These are phyloP conservation scores for Schizophyllum commune DNA, from an alignment of 1,284 basidiomycete species.

Conservation along the genomic window DNA sequence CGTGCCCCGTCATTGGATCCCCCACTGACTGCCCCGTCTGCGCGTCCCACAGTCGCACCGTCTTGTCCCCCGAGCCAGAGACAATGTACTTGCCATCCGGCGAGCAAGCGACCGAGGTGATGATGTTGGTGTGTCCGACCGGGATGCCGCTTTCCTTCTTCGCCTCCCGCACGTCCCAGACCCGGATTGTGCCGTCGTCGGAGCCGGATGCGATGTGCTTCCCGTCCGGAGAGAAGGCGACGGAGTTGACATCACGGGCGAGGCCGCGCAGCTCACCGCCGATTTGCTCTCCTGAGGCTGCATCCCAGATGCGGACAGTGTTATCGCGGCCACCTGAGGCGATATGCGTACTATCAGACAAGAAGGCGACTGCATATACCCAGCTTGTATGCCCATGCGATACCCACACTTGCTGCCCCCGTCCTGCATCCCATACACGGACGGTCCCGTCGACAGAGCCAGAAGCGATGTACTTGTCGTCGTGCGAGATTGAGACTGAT, in stretches of 20 bases:
- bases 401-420: neutral
- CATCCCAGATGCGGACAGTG: slow-evolving; percentile 5
- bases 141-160: neutral
- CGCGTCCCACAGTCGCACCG: slow-evolving; percentile 9
- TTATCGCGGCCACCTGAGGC: slow-evolving; percentile 6
- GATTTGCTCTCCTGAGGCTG: neutral
- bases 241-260: neutral
- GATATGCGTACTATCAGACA: slow-evolving; percentile 12
- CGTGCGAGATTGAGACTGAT: too few species aligned
- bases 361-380: slow-evolving; percentile 10
- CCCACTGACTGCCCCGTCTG: neutral
- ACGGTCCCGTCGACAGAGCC: neutral
- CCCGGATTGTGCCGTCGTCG: slow-evolving; percentile 10
- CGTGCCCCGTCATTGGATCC: slow-evolving; percentile 3
- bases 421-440: neutral
- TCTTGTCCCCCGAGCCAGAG: slow-evolving; percentile 9
- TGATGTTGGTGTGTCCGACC: neutral
- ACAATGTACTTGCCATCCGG: slow-evolving; percentile 7
- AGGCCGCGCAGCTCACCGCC: neutral
- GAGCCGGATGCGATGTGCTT: slow-evolving; percentile 9
- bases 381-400: neutral
- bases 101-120: slow-evolving; percentile 10
- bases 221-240: slow-evolving; percentile 16
- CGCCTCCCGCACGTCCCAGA: slow-evolving; percentile 12
- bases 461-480: too few species aligned